A percentile compares a stretch with the other conserved stretches of the same genome.
Conservation (phyloP, 352 stramenopile genomes). For the Phytophthora europaea region DNA sequence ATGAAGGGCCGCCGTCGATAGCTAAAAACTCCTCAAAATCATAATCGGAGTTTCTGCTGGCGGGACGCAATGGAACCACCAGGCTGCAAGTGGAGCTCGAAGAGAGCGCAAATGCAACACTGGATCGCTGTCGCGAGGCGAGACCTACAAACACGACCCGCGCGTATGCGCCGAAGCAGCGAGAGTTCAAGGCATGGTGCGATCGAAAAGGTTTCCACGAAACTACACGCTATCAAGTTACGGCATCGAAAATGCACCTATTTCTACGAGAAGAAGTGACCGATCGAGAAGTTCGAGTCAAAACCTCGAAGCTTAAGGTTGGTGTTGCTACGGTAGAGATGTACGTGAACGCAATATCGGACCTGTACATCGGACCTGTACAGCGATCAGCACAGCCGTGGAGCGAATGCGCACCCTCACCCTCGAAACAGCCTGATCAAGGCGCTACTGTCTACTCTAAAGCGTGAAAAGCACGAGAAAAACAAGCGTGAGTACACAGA, state of each 20-base stretch:
- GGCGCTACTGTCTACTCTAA: not conserved
- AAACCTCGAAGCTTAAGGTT: not conserved
- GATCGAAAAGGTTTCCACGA: not conserved
- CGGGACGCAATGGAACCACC: too few relatives aligned
- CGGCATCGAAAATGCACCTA: not conserved
- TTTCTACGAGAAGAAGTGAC: not conserved
- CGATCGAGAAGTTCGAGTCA: not conserved
- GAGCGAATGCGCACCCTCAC: not conserved
- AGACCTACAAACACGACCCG: not conserved
- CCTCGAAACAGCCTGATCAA: not conserved
- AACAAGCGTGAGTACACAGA: not conserved
- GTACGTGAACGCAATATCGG: not conserved
- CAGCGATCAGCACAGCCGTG: not conserved
- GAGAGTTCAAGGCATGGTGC: slow-evolving; percentile 1
- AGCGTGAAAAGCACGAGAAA: not conserved
- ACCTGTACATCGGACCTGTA: too few relatives aligned
- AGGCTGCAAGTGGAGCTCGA: too few relatives aligned
- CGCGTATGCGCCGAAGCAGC: too few relatives aligned
- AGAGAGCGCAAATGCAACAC: too few relatives aligned
- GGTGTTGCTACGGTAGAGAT: not conserved
- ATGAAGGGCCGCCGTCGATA: too few relatives aligned
- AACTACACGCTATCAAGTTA: slow-evolving; percentile 4
- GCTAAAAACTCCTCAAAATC: too few relatives aligned
- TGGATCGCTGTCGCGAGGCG: too few relatives aligned
- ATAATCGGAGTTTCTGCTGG: too few relatives aligned